A percentile compares a stretch with the other conserved stretches of the same genome.
These are phyloP conservation scores for Cucurbitaria berberidis DNA, from an alignment of 2,329 filamentous ascomycete genomes.

Conservation along the genomic window DNA sequence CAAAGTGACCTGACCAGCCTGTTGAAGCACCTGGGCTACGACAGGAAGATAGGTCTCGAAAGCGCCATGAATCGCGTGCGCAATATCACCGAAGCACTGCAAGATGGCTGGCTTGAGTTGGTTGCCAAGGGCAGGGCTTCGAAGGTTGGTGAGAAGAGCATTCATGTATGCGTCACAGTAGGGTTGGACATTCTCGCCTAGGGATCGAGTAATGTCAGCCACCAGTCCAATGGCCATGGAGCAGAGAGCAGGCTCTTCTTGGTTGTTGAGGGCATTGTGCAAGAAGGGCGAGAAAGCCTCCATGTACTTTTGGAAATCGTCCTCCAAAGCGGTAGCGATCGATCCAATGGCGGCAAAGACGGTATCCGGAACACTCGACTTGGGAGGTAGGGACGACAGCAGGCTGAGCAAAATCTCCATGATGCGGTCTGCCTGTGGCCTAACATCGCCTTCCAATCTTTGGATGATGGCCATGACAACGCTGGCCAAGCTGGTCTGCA, in stretches of 20 bases:
- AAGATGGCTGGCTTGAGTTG: slow-evolving; percentile 98
- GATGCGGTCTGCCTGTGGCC: slow-evolving; percentile 88
- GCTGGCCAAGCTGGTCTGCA: slow-evolving; percentile 93
- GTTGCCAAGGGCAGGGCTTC: slow-evolving; percentile 86
- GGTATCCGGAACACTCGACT: slow-evolving; percentile 93
- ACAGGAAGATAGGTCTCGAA: slow-evolving; percentile 94
- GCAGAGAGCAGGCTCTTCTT: slow-evolving; percentile 92
- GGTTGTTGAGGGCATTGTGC: slow-evolving; percentile 92
- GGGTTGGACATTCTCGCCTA: slow-evolving; percentile 88
- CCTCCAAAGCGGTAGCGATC: slow-evolving; percentile 89
- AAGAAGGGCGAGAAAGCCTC: slow-evolving; percentile 90
- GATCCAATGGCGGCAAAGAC: slow-evolving; percentile 91
- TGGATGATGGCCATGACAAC: slow-evolving; percentile 91
- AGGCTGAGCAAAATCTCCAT: slow-evolving; percentile 89
- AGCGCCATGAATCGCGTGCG: slow-evolving; percentile 86
- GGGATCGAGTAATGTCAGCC: slow-evolving; percentile 91
- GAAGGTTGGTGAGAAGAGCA: slow-evolving; percentile 88
- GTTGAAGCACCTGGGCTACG: slow-evolving; percentile 91
- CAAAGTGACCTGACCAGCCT: slow-evolving; percentile 83
- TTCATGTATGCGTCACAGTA: slow-evolving; percentile 99
- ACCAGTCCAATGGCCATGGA: slow-evolving; percentile 97
- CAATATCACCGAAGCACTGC: slow-evolving; percentile 97
- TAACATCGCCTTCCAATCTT: slow-evolving; percentile 88
- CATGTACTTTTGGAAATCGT: slow-evolving; percentile 97
- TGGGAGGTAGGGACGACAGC: slow-evolving; percentile 75